Percentiles rank a stretch among this genome's conserved stretches.
phyloP scores from a whole-genome alignment of 305 asterid species.

The Ruellia speciosa region DNA sequence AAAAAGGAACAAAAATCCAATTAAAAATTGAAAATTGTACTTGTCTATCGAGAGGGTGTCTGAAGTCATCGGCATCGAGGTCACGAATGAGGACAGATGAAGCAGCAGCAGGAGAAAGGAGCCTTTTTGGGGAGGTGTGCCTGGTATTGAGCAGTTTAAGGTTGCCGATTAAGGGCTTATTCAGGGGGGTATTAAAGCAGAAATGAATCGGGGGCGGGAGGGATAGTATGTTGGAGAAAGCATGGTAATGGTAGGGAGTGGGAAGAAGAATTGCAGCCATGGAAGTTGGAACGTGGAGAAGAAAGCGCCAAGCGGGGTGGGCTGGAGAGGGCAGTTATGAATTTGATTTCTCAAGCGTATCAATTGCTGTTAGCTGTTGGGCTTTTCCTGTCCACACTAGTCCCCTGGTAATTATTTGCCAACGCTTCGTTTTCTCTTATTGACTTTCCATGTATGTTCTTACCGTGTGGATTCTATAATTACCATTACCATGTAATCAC shows the following conservation, averaged over 20 bases:
- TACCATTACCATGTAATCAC: no score
- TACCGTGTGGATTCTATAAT: no score
- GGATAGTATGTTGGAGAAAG: slow-evolving; percentile 25
- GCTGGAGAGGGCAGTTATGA: no score
- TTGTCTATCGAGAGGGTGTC: slow-evolving; percentile 94
- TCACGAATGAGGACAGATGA: slow-evolving; percentile 43
- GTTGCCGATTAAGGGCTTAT: slow-evolving; percentile 20
- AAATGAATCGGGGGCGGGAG: slow-evolving; percentile 21
- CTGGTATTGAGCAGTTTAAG: slow-evolving; percentile 20
- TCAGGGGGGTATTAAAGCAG: slow-evolving; percentile 19
- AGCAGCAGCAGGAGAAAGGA: slow-evolving; percentile 52
- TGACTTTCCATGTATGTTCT: no score
- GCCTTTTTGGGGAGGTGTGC: slow-evolving; percentile 14
- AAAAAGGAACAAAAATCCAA: not conserved
- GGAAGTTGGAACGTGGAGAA: slow-evolving; percentile 1
- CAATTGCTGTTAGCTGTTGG: no score
- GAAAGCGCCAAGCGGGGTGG: no score
- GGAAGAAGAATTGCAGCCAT: slow-evolving; percentile 60
- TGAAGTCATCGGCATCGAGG: slow-evolving; percentile 85
- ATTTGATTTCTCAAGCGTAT: no score
- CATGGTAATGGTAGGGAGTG: slow-evolving; percentile 9
- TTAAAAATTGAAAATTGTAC: slow-evolving; percentile 34
- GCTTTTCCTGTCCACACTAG: no score
- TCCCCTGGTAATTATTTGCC: no score
- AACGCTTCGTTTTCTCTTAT: no score